Evolutionary conservation across 164 flowering plant genomes (phyloP), one percentile per base, ranked within the genome.

Genomic region (Kingdonia uniflora): DNA sequence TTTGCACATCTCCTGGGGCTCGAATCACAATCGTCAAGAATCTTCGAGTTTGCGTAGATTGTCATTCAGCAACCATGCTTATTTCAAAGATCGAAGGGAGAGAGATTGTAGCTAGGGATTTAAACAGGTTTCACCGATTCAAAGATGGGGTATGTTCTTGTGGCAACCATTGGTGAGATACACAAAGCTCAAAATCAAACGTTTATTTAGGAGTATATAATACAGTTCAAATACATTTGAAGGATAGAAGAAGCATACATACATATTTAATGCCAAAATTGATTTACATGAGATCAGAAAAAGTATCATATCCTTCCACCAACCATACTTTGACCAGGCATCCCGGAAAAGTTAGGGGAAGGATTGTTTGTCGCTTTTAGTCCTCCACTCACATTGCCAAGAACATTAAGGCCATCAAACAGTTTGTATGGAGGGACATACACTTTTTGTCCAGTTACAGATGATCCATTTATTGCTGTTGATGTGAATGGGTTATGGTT

Each of bases 401-500:
- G 73, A 56, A 85, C 88, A 61, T 83, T 77, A 41, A 87, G 73
- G 74, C 87, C 98, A 61, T 91, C 98, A 67, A 91, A 91, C 60
- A 91, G 63, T 61, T 87, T 76, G 68, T 87, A 83, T 0, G 98
- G 74, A 1, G 95, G 96, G 58, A 91, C 50, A 60, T 72, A 91
- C 1, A 87, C 82, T 65, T 80, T 84, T 46, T 74, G 81, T 24
- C 76, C 83, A 29, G 63, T 38, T 15, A 74, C 15, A 49, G 74
- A 25, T 12, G 70, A 14, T 2, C 64, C 69, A 60, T 65, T 58
- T 47, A 19, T 57, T 39, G 42, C 72, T 62, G 65, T 71, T 1
- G 73, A 14, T 4, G 69, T 66, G 14, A 76, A 67, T n/a, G 90
- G 78, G 51, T 74, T 77, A 21, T 47, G 19, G 4, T 60, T 60